phyloP scores from a whole-genome alignment of 208 protist genomes.

The Paratrypanosoma confusum region DNA sequence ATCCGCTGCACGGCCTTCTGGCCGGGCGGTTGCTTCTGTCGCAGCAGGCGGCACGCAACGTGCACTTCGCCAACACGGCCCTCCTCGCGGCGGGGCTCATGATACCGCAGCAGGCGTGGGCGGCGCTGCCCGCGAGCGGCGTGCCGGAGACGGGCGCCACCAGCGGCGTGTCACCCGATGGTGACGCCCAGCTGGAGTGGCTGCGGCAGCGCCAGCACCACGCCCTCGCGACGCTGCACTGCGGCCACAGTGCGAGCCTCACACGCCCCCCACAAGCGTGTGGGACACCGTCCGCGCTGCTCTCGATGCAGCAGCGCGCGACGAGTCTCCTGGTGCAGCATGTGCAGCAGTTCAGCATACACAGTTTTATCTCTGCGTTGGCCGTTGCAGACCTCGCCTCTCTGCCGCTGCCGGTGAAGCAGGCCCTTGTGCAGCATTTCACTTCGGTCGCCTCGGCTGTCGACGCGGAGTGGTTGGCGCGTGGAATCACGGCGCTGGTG shows the following conservation, averaged over 20 bases:
- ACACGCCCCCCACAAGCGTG: no score
- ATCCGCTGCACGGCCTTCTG: conserved; percentile 42
- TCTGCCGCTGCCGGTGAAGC: conserved; percentile 33
- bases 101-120: conserved; percentile 1
- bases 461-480: conserved; percentile 29
- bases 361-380: conserved; percentile 59
- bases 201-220: no score
- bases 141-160: no score
- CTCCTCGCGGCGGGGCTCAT: conserved; percentile 14
- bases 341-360: no score
- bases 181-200: no score
- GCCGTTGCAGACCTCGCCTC: conserved; percentile 24
- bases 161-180: no score
- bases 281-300: no score
- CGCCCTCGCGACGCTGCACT: no score
- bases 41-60: conserved; percentile 17
- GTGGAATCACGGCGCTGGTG: conserved; percentile 28
- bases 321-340: no score
- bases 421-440: conserved; percentile 49
- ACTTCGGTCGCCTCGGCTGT: conserved; percentile 39
- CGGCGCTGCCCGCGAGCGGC: no score
- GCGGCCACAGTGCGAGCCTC: no score
- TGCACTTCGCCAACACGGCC: conserved; percentile 8
- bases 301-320: no score
- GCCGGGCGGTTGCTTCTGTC: conserved; percentile 31